Base-by-base conservation (phyloP, 2,329 filamentous ascomycete species). In the Byssochlamys sp. region DNA sequence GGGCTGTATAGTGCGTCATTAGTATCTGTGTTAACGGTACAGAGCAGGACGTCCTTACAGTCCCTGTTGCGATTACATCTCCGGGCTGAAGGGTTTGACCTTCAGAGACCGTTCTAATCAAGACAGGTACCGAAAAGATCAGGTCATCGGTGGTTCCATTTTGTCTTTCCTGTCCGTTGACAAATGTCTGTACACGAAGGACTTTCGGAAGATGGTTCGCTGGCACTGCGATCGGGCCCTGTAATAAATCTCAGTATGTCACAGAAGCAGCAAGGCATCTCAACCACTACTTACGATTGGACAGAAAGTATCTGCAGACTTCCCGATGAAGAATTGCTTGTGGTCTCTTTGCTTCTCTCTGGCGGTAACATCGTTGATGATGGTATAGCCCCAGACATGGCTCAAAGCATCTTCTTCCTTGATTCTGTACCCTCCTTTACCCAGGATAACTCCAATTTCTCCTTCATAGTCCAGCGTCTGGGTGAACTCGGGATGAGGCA, bases 281-380 rank as follows among this genome's bases (percentile, higher is more conserved):
- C 7, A 31, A 10, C n/a, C 14, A 19, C 14, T 19, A 45, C 35
- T 45, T 45, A 45, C 35, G n/a, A 45, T 45, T n/a, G 35, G 35
- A 14, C 35, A 45, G 35, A 45, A 45, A 45, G 35, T 45, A n/a
- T 45, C 35, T 0, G 76, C 69, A 0, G 77, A 81, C 64, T 84
- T 84, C 6, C 81, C 81, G 54, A 84, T 77, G 57, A 78, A 84
- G 65, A 83, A 84, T 59, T 84, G 82, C 65, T 84, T 83, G 58
- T 84, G 81, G 54, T 84, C 80, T 28, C 79, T 67, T 65, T 84
- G 81, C 61, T 75, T 73, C 50, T 79, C 78, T 14, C 81, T 69
- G 0, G 80, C 79, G 0, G 81, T 81, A 14, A 83, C 71, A 55
- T 84, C 81, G 61, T 84, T 84, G 51, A 80, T 74, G 45, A 82